Evolutionary conservation across 257 asterid species (phyloP).

Genomic region (Solanum dulcamara): DNA sequence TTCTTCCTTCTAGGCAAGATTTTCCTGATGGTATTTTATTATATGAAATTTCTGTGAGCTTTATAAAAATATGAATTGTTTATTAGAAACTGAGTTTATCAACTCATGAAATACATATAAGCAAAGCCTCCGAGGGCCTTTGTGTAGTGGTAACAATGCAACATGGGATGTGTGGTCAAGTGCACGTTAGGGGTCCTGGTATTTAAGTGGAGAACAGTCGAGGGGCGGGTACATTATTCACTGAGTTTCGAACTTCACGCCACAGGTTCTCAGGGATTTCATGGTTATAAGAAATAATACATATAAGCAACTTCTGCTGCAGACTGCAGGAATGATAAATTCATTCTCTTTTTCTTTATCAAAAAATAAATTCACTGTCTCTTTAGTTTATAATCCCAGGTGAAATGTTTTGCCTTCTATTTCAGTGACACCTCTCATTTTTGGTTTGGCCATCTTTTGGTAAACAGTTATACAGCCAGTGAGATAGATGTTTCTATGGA

Average conservation of each 20-base stretch:
- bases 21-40: background rate
- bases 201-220: background rate
- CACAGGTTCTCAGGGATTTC: background rate
- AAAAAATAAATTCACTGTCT: background rate
- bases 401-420: background rate
- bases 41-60: background rate
- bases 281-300: background rate
- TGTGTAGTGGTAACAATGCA: background rate
- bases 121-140: background rate
- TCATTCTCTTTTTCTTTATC: no score
- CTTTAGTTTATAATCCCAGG: background rate
- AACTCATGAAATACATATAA: background rate
- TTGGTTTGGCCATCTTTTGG: background rate
- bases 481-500: conserved; percentile 40
- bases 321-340: background rate
- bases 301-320: background rate
- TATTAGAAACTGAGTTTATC: background rate
- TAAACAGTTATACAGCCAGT: conserved; percentile 52
- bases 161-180: background rate
- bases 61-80: background rate
- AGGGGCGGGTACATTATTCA: background rate
- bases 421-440: background rate
- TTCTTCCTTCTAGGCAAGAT: conserved; percentile 49
- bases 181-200: background rate
- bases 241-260: background rate